Conservation (phyloP, 495 filamentous ascomycete genomes). For the Annulohypoxylon bovei region DNA sequence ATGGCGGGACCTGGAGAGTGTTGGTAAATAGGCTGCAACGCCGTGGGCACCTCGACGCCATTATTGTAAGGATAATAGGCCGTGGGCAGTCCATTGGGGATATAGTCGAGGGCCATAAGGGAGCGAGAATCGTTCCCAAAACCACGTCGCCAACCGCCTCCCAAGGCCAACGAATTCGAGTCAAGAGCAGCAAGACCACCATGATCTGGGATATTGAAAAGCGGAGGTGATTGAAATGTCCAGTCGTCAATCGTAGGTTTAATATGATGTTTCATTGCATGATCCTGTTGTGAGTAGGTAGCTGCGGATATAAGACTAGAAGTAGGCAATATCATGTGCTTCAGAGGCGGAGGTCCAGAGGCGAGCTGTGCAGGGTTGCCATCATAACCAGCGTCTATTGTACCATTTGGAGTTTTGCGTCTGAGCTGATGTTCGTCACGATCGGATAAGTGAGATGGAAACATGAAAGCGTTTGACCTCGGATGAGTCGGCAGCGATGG, state of each 20-base stretch:
- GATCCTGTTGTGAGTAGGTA: slow-evolving; percentile 45
- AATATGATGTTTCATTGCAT: slow-evolving; percentile 23
- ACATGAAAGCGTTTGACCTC: slow-evolving; percentile 32
- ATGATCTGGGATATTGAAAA: slow-evolving; percentile 25
- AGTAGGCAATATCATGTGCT: slow-evolving; percentile 83
- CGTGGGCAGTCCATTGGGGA: slow-evolving; percentile 32
- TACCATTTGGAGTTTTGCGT: slow-evolving; percentile 94
- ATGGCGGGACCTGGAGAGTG: slow-evolving; percentile 75
- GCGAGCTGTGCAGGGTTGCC: slow-evolving; percentile 80
- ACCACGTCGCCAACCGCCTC: slow-evolving; percentile 32
- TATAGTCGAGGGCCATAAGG: slow-evolving; percentile 35
- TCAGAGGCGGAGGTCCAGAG: slow-evolving; percentile 79
- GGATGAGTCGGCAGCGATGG: slow-evolving; percentile 30
- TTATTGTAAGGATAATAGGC: slow-evolving; percentile 51
- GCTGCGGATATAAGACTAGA: slow-evolving; percentile 53
- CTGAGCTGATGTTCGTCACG: slow-evolving; percentile 80
- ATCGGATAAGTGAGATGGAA: slow-evolving; percentile 51
- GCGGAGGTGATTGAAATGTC: slow-evolving; percentile 25
- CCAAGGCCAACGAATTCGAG: slow-evolving; percentile 20
- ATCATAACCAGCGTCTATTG: slow-evolving; percentile 93
- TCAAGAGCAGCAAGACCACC: slow-evolving; percentile 20
- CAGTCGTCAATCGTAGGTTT: slow-evolving; percentile 32
- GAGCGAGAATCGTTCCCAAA: slow-evolving; percentile 32
- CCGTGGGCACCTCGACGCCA: slow-evolving; percentile 68
- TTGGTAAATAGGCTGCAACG: slow-evolving; percentile 76